Base-by-base conservation (phyloP, 1,139 yeast species). In the Hyphopichia khmerensis region DNA sequence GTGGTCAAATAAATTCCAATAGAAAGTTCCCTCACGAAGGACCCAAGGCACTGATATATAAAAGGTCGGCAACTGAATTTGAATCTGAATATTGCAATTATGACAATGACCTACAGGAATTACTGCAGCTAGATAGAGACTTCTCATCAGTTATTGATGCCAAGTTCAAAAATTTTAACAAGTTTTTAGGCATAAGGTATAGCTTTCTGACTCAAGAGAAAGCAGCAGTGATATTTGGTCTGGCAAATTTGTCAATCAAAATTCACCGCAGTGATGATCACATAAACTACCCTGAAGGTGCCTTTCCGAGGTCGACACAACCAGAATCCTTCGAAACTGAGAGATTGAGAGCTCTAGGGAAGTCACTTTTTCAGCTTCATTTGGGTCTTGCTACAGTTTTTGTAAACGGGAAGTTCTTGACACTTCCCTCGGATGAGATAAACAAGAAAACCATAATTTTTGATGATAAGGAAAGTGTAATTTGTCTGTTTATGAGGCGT, bases 401-500 rank as follows among this genome's bases (percentile, higher is more conserved):
- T 46, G 50, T 59, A 3, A 63, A 58, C 38, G 45, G 56, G 10
- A 53, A 56, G 29, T 60, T 60, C 45, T 55, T 70, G 13, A 59
- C 73, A 0, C 48, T 62, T 6, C 54, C 66, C 1, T 49, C 57
- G 16, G 50, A 46, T 3, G 75, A 69, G 11, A 45, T 72, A 2
- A 53, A 55, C 4, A 23, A 21, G 5, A 19, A 17, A 34, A n/a
- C 17, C 7, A 5, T n/a, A 3, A 5, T 18, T 5, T 32, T 32
- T 18, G 14, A 32, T n/a, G 17, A 33, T 21, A 33, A n/a, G 4
- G 36, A 33, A 9, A 33, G 14, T 21, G 2, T 36, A 47, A 45
- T 14, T 48, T 52, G 34, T 3, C 53, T 50, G 26, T 69, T 66
- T 49, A 72, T 73, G 76, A 65, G 55, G 40, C 50, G 53, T 27